A percentile compares a stretch with the other conserved stretches of the same genome.
These are phyloP conservation scores for Volvox carteri DNA, from an alignment of 163 green algal species.

Conservation along the genomic window DNA sequence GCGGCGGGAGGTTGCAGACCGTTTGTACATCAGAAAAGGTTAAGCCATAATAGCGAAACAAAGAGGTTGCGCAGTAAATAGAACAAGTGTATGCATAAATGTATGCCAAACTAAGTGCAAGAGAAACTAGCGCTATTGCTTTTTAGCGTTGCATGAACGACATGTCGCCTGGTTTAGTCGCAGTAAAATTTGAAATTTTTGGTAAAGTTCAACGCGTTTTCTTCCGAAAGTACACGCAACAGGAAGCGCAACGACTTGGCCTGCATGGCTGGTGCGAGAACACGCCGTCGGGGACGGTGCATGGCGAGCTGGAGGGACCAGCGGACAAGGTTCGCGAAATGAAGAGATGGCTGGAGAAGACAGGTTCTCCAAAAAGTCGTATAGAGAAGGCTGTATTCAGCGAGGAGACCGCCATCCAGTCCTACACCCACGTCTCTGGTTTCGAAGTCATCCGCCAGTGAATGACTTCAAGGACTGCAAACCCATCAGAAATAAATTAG, in stretches of 20 bases:
- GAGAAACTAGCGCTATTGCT: too few relatives aligned
- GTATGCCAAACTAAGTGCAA: too few relatives aligned
- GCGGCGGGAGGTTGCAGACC: too few relatives aligned
- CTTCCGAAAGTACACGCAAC: constrained; percentile 44
- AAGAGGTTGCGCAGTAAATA: too few relatives aligned
- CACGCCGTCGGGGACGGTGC: constrained; percentile 7
- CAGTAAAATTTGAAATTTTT: constrained; percentile 31
- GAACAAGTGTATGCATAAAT: too few relatives aligned
- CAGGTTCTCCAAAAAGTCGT: background rate
- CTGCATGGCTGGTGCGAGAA: constrained; percentile 51
- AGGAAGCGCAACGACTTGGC: constrained; percentile 30
- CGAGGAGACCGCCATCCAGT: background rate
- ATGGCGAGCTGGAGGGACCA: constrained; percentile 44
- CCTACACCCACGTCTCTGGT: background rate
- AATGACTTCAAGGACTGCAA: too few relatives aligned
- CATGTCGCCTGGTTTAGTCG: background rate
- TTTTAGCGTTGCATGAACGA: too few relatives aligned
- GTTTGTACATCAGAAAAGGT: too few relatives aligned
- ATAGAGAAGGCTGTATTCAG: constrained; percentile 28
- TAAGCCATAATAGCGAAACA: too few relatives aligned
- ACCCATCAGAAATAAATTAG: too few relatives aligned
- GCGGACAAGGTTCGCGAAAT: background rate
- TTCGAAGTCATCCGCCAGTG: too few relatives aligned
- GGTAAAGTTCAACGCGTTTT: constrained; percentile 35
- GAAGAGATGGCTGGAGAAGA: constrained; percentile 9